phyloP scores from a whole-genome alignment of 306 rosid species.

The Cucumis hystrix region DNA sequence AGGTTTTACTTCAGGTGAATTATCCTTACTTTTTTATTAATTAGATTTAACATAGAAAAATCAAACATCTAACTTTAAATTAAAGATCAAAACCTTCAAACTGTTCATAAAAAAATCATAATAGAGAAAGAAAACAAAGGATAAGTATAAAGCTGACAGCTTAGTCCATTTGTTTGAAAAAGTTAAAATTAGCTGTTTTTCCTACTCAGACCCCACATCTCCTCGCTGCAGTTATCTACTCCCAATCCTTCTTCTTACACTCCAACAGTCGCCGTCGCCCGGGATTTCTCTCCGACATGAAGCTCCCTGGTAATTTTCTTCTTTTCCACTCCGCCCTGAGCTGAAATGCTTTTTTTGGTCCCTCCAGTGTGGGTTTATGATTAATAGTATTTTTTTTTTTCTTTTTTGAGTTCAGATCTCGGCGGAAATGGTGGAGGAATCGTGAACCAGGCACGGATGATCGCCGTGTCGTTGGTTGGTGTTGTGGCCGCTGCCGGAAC shows the following conservation, averaged over 20 bases:
- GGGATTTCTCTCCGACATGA: not conserved
- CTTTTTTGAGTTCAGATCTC: not conserved
- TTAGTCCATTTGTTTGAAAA: too few relatives aligned
- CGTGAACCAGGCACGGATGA: not conserved
- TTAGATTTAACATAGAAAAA: too few relatives aligned
- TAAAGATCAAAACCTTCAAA: too few relatives aligned
- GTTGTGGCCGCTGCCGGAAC: slow-evolving; percentile 20
- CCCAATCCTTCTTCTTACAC: not conserved
- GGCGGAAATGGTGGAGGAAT: not conserved
- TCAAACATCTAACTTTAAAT: too few relatives aligned
- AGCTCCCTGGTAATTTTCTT: not conserved
- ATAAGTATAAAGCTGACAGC: too few relatives aligned
- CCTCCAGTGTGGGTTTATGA: not conserved
- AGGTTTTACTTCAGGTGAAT: too few relatives aligned
- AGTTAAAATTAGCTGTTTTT: too few relatives aligned
- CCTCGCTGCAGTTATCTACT: too few relatives aligned
- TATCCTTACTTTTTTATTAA: too few relatives aligned
- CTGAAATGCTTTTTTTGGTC: not conserved
- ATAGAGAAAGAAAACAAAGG: too few relatives aligned
- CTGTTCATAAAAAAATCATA: too few relatives aligned
- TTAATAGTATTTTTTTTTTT: not conserved
- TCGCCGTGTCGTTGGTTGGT: slow-evolving; percentile 24
- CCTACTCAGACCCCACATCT: too few relatives aligned
- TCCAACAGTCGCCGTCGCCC: not conserved
- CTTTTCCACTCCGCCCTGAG: not conserved